Evolutionary conservation across 2,329 filamentous ascomycete species (phyloP), one percentile per base, ranked within the genome.

Genomic region (Biscogniauxia sp.): DNA sequence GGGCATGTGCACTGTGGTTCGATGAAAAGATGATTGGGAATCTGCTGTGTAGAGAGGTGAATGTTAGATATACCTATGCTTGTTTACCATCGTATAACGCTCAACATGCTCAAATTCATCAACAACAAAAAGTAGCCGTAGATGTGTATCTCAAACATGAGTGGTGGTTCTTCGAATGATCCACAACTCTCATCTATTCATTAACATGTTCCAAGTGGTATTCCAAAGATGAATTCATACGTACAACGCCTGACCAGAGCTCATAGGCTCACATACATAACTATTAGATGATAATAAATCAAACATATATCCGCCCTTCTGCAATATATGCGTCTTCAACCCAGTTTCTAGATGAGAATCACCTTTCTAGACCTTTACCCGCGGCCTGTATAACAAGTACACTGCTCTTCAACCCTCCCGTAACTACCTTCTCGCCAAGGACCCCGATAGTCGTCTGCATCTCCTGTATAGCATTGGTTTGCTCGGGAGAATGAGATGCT

Each of bases 311-410:
- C 13, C 37, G 37, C 7, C 37, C 37, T 45, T 45, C 15, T 45
- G 6, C 37, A 45, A 45, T 5, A n/a, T 15, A 15, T 45, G 15
- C 17, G 32, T 37, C 20, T 13, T 23, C 50, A 8, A 9, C 17
- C 1, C n/a, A n/a, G 15, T 17, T 17, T 25, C 17, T 5, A 26
- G n/a, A 45, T 45, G 37, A 15, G 17, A 58, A 57, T 67, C 32
- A 64, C 49, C 57, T 37, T 55, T 69, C 65, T 28, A 65, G 54
- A 17, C 60, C 66, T 20, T 61, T 57, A 15, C 62, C 66, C 3
- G 75, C 79, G 45, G 88, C 88, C 75, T 92, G 87, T 26, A 93
- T 81, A 58, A 93, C 84, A 57, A 93, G 77, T 25, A 93, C 76
- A 73, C 89, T 92, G 0, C 88, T 85, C 64, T 81, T 83, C n/a